Conservation (phyloP, 2,329 filamentous ascomycete species). For the Cladosporium sp. region DNA sequence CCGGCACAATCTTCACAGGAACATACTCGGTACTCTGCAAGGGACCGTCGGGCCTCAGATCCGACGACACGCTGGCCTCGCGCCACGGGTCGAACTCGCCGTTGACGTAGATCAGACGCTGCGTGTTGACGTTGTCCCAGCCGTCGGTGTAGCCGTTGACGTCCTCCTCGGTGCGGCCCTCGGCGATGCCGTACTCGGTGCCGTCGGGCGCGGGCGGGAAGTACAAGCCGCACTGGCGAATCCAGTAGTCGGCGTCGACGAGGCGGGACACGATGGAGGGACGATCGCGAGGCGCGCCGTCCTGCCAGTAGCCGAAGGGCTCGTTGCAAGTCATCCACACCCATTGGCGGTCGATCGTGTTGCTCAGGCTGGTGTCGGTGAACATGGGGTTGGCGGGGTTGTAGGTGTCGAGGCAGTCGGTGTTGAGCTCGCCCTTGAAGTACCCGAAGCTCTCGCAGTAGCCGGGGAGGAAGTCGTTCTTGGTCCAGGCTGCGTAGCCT, state of each 20-base stretch:
- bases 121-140: constrained; percentile 53
- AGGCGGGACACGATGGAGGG: constrained; percentile 56
- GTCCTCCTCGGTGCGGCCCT: constrained; percentile 49
- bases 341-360: constrained; percentile 56
- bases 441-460: constrained; percentile 53
- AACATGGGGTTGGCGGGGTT: constrained; percentile 52
- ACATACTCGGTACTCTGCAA: constrained; percentile 48
- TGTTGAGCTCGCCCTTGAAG: constrained; percentile 44
- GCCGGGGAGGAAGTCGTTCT: constrained; percentile 46
- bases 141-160: constrained; percentile 58
- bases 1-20: constrained; percentile 56
- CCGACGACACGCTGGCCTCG: constrained; percentile 54
- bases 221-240: constrained; percentile 55
- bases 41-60: constrained; percentile 57
- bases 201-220: constrained; percentile 54
- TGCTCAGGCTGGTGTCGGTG: constrained; percentile 51
- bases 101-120: constrained; percentile 59
- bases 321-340: constrained; percentile 64
- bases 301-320: constrained; percentile 60
- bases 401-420: constrained; percentile 57
- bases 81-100: constrained; percentile 63
- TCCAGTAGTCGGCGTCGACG: constrained; percentile 53
- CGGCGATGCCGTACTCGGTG: constrained; percentile 52
- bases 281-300: constrained; percentile 49
- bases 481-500: constrained; percentile 58